Evolutionary conservation across 108 stramenopile genomes (phyloP), one percentile per base, ranked within the genome.

Genomic region (Thalassiosira profunda): DNA sequence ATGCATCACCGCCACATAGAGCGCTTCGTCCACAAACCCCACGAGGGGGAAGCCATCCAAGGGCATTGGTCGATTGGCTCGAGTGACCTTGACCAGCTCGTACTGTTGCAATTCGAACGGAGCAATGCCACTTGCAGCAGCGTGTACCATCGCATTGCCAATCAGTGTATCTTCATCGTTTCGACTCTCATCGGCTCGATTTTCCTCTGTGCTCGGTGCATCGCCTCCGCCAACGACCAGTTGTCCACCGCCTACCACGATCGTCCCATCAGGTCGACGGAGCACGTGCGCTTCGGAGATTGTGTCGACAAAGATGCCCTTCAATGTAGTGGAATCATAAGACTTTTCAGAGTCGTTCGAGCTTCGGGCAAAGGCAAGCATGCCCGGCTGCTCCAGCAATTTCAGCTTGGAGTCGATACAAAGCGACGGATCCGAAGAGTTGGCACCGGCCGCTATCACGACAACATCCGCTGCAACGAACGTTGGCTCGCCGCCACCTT

Each of bases 61-160:
- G 29, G 88, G 85, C 60, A 89, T 85, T 12, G 87, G 87, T 4
- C 84, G 87, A 28, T 83, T 66, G 11, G 87, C 87, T 52, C 68
- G 53, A 24, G 66, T 67, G 24, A 58, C 46, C 10, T 2, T 68
- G 66, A n/a, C 17, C 44, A 15, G 60, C 38, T 37, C n/a, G 36
- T 35, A 47, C 23, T 37, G 23, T 52, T 35, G 43, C 29, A 74
- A 43, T 25, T 66, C 58, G 20, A 41, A 34, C 17, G 64, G 57
- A 23, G 37, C 4, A 6, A 72, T 47, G 26, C 46, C 37, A 48
- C n/a, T 46, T 15, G 31, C 29, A 25, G 62, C 64, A 61, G 30
- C 58, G 36, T 56, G 12, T 25, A 76, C 33, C 76, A 72, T 77
- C 17, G 33, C 54, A 20, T 11, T 33, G 24, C 63, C 76, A 48